These are phyloP conservation scores for Taphrina confusa DNA, from an alignment of 1,139 yeast genomes.

Conservation along the genomic window DNA sequence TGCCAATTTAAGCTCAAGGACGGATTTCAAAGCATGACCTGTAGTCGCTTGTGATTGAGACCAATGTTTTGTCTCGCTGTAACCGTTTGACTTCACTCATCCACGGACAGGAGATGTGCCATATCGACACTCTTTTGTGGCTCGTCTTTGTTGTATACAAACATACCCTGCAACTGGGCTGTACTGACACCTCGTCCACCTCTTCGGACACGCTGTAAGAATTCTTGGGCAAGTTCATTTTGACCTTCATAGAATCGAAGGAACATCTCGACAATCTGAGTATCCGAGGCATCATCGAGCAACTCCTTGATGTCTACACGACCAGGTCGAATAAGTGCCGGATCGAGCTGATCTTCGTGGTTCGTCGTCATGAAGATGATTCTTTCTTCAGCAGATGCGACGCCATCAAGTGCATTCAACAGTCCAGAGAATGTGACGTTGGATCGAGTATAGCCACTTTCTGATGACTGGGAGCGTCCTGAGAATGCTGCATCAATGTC, in stretches of 20 bases:
- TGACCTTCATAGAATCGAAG: conserved; percentile 75
- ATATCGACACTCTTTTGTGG: conserved; percentile 75
- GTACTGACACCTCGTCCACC: conserved; percentile 72
- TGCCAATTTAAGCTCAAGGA: too few relatives aligned
- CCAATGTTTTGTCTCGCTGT: too few relatives aligned
- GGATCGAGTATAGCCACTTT: conserved; percentile 41
- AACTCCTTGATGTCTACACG: conserved; percentile 78
- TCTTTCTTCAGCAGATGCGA: conserved; percentile 97
- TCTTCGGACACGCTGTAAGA: conserved; percentile 56
- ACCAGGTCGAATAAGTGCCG: conserved; percentile 79
- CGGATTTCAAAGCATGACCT: too few relatives aligned
- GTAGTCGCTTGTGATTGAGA: too few relatives aligned
- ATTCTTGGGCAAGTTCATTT: conserved; percentile 59
- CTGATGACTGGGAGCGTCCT: conserved; percentile 76
- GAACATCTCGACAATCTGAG: conserved; percentile 82
- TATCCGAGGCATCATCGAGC: conserved; percentile 79
- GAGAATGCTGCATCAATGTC: conserved; percentile 96
- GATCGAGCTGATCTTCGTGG: conserved; percentile 90
- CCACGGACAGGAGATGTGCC: conserved; percentile 44
- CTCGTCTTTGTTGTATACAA: conserved; percentile 85
- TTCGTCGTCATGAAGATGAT: conserved; percentile 97
- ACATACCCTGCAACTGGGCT: conserved; percentile 92
- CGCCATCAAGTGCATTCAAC: conserved; percentile 93
- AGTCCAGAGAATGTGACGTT: conserved; percentile 96
- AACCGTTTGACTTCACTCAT: not conserved